Conservation (phyloP, 2,329 filamentous ascomycete species). For the Ploettnerulaceae sp. region DNA sequence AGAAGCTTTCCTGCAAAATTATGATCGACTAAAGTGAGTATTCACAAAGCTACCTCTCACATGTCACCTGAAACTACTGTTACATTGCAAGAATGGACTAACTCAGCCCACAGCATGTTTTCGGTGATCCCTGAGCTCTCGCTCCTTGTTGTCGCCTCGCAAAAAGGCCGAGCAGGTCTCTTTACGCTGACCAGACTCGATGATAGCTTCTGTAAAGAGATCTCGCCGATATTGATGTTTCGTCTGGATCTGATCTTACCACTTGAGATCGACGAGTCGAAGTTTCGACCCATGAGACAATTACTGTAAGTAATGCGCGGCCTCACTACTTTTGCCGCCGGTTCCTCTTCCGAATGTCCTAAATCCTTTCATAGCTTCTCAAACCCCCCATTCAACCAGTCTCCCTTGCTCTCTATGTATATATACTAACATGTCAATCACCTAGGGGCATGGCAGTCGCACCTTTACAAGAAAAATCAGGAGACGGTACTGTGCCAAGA, state of each 20-base stretch:
- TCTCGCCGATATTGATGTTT: constrained; percentile 28
- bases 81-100: background rate
- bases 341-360: no score
- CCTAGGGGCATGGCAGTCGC: constrained; percentile 67
- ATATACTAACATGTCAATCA: no score
- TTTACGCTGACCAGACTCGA: constrained; percentile 51
- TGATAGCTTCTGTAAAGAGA: constrained; percentile 3
- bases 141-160: constrained; percentile 62
- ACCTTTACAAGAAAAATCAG: constrained; percentile 48
- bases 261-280: constrained; percentile 27
- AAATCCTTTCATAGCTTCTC: no score
- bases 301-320: no score
- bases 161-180: constrained; percentile 61
- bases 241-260: constrained; percentile 51
- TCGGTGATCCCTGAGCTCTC: constrained; percentile 63
- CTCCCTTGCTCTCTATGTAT: no score
- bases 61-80: background rate
- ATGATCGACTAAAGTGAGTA: constrained; percentile 44
- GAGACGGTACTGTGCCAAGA: constrained; percentile 22
- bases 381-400: no score
- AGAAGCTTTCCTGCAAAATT: constrained; percentile 13
- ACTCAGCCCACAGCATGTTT: constrained; percentile 45
- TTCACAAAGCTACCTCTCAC: background rate
- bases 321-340: no score
- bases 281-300: constrained; percentile 41